Percentiles rank a stretch among this genome's conserved stretches.
Evolutionary conservation across 2,329 filamentous ascomycete species (phyloP).

Genomic region (Elsinoe fawcettii): DNA sequence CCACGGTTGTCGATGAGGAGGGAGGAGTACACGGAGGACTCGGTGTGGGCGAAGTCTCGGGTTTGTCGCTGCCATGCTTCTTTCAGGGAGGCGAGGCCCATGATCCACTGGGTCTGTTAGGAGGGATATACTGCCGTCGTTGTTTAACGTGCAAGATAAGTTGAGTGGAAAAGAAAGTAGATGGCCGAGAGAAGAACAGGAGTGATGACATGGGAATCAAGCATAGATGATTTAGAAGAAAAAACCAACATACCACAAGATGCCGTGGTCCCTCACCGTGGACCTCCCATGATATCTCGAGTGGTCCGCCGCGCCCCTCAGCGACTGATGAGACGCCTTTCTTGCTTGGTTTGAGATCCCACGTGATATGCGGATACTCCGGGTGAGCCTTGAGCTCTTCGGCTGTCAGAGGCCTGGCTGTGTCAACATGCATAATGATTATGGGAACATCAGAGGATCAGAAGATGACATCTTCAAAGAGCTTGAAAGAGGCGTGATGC

Average conservation of each 20-base stretch:
- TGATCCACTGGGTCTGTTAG: constrained; percentile 54
- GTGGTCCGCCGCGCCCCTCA: constrained; percentile 62
- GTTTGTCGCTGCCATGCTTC: constrained; percentile 77
- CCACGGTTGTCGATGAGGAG: constrained; percentile 79
- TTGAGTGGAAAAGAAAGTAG: neutral
- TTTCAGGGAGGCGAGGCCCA: constrained; percentile 65
- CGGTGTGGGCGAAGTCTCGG: constrained; percentile 68
- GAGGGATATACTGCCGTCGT: no score
- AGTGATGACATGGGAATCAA: neutral
- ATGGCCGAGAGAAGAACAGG: neutral
- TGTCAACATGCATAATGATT: neutral
- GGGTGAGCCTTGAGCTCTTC: constrained; percentile 57
- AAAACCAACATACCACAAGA: constrained; percentile 55
- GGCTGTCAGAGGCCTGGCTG: constrained; percentile 36
- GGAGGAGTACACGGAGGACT: constrained; percentile 59
- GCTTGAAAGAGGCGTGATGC: no score
- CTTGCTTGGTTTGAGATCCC: constrained; percentile 59
- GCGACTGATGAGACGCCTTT: constrained; percentile 58
- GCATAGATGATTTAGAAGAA: neutral
- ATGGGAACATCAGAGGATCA: neutral
- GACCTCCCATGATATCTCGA: constrained; percentile 70
- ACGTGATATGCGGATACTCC: constrained; percentile 58
- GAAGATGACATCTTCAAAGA: neutral
- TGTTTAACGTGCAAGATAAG: no score
- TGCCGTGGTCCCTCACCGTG: constrained; percentile 67